These are phyloP conservation scores for Ophiostoma himal-ulmi DNA, from an alignment of 2,329 filamentous ascomycete species.

Conservation along the genomic window DNA sequence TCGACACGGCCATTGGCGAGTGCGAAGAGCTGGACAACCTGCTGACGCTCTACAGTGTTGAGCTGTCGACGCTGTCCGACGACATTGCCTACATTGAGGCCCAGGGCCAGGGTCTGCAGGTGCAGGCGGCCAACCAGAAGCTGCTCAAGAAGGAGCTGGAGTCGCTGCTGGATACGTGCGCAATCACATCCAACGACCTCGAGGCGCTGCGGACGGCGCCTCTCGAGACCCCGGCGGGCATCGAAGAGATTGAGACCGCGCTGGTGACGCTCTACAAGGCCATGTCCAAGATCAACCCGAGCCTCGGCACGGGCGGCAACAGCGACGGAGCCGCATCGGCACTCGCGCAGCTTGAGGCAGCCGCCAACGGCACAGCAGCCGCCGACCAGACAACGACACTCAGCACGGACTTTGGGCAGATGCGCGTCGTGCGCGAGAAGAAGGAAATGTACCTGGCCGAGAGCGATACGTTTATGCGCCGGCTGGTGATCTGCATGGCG, in stretches of 20 bases:
- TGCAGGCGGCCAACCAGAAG: conserved; percentile 96
- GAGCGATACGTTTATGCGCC: conserved; percentile 67
- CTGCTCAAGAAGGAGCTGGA: conserved; percentile 84
- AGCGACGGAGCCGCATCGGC: conserved; percentile 33
- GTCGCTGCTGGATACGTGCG: conserved; percentile 82
- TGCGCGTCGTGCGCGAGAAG: conserved; percentile 92
- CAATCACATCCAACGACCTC: conserved; percentile 72
- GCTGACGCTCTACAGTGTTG: conserved; percentile 88
- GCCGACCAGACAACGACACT: conserved; percentile 34
- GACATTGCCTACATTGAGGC: conserved; percentile 97
- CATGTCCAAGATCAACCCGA: conserved; percentile 87
- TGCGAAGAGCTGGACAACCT: conserved; percentile 95
- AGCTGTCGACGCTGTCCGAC: conserved; percentile 89
- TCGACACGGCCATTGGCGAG: conserved; percentile 86
- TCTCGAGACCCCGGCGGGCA: conserved; percentile 61
- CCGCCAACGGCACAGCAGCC: conserved; percentile 38
- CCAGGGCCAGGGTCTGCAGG: conserved; percentile 91
- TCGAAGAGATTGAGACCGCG: conserved; percentile 71
- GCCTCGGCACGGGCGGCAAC: conserved; percentile 48
- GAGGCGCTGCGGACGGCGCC: conserved; percentile 67
- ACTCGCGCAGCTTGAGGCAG: conserved; percentile 29
- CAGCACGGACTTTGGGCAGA: conserved; percentile 71
- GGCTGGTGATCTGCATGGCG: conserved; percentile 76
- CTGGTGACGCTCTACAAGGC: conserved; percentile 83
- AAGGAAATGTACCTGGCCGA: conserved; percentile 81